Base-by-base conservation (phyloP, 2,329 filamentous ascomycete species). In the Trichoderma lentiforme region DNA sequence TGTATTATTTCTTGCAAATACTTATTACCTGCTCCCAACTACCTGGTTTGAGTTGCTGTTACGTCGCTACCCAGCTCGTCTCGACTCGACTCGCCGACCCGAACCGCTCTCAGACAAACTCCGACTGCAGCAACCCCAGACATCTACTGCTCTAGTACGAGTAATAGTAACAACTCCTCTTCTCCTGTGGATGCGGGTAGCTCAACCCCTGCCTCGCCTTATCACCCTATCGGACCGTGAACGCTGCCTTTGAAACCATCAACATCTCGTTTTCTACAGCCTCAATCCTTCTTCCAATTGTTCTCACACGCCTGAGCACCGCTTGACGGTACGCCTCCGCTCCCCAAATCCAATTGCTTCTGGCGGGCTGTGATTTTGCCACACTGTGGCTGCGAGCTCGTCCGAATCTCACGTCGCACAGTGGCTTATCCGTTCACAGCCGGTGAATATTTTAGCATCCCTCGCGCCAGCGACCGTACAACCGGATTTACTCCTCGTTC, bases 381-480 rank as follows among this genome's bases (percentile, higher is more conserved):
- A 70, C 67, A 70, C 67, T 39, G 67, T 63, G 67, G 67, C 58
- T 60, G 57, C 57, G 36, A 62, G 30, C 47, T 62, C 51, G 28
- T 47, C 58, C 57, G 67, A 39, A 70, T 70, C 67, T 70, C 58
- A 70, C 57, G 67, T 63, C 67, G 67, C 58, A 70, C 67, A 51
- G 67, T 70, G 67, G 43, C 58, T 70, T 34, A 70, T 47, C 58
- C 28, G 66, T 60, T 34, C 34, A 28, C 65, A 68, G 58, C 26
- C 57, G 39, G 57, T 28, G 24, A 53, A 47, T 56, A 70, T 70
- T 70, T 70, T 60, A 70, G 47, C 58, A 63, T 32, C 51, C 53
- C 30, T 70, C 67, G 58, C 67, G 58, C 58, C 43, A 53, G 15
- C 43, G n/a, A 43, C 67, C 26, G 24, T 7, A 24, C 47, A 57